Evolutionary conservation across 805 yeast genomes (phyloP).

Genomic region (Candida ponderosae): DNA sequence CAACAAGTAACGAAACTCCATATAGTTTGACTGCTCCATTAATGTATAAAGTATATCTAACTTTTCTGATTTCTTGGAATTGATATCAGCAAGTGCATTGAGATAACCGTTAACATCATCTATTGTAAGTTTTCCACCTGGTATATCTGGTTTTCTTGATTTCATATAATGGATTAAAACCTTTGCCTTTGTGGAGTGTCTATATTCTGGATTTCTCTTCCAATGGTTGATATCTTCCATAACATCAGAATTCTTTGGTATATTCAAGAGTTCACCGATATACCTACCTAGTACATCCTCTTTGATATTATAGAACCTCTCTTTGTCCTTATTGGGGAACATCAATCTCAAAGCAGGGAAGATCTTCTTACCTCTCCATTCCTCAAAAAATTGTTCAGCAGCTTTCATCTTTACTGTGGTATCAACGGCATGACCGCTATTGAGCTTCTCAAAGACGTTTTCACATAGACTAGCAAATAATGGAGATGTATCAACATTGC

Average conservation of each 20-base stretch:
- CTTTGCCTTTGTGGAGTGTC: conserved; percentile 28
- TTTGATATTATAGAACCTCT: conserved; percentile 51
- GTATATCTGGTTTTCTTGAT: conserved; percentile 34
- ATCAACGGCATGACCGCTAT: conserved; percentile 12
- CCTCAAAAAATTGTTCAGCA: conserved; percentile 32
- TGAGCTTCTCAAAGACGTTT: conserved; percentile 12
- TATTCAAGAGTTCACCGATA: conserved; percentile 42
- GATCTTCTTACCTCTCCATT: conserved; percentile 50
- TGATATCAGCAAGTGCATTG: conserved; percentile 31
- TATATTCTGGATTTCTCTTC: conserved; percentile 25
- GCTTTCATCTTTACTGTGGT: conserved; percentile 16
- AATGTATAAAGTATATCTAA: conserved; percentile 39
- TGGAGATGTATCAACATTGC: conserved; percentile 25
- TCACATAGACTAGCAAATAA: conserved; percentile 29
- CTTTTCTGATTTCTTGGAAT: conserved; percentile 28
- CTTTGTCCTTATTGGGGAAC: conserved; percentile 55
- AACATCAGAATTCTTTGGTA: conserved; percentile 49
- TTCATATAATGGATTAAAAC: conserved; percentile 42
- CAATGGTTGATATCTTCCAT: conserved; percentile 36
- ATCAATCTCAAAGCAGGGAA: conserved; percentile 58
- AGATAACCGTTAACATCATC: conserved; percentile 41
- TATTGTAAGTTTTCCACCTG: conserved; percentile 31
- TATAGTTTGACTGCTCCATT: conserved; percentile 43
- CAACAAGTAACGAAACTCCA: conserved; percentile 63
- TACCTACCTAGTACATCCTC: conserved; percentile 52